Evolutionary conservation across 441 rosid species (phyloP), one percentile per base, ranked within the genome.

Genomic region (Jatropha podagrica): DNA sequence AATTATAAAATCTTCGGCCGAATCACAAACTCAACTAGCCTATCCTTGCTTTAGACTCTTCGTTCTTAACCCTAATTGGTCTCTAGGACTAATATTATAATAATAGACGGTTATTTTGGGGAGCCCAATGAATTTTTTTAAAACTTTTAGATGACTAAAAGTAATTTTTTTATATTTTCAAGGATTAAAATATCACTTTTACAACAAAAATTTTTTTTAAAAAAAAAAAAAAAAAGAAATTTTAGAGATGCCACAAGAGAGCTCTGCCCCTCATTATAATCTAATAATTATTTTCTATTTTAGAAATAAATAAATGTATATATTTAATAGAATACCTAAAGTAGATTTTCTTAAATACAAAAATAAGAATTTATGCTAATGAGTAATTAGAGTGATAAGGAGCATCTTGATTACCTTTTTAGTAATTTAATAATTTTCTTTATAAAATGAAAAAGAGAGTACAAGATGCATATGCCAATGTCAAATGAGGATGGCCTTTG

Each of bases 1-100:
- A 55, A 55, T 18, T 13, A 68, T 32, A 4, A 75, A 58, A 79
- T 69, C 76, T 11, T 54, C 68, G 81, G 77, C 56, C 71, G 81
- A 79, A 81, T 83, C 86, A 60, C 76, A 20, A 68, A 17, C 48
- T 81, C 83, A 64, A 71, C 76, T 58, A 81, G 73, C 48, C 77
- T 75, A 77, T 60, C 68, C 75, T 73, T 56, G 44, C 79, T 85
- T 55, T 54, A 23, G 64, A 54, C 79, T 42, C 74, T 42, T 42
- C 46, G 1, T 27, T 2, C 2, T 42, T 23, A 68, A 7, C 13
- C 27, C 12, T 42, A 18, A 42, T 42, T 42, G 46, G 46, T 42
- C 46, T 17, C 5, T 26, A 26, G 10, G 5, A 17, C 0, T 11
- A 11, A 59, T 59, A 46, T 8, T 46, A 48, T 12, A 10, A 12